Evolutionary conservation across 148 eudicot genomes (phyloP).

Genomic region (Chenopodium album): DNA sequence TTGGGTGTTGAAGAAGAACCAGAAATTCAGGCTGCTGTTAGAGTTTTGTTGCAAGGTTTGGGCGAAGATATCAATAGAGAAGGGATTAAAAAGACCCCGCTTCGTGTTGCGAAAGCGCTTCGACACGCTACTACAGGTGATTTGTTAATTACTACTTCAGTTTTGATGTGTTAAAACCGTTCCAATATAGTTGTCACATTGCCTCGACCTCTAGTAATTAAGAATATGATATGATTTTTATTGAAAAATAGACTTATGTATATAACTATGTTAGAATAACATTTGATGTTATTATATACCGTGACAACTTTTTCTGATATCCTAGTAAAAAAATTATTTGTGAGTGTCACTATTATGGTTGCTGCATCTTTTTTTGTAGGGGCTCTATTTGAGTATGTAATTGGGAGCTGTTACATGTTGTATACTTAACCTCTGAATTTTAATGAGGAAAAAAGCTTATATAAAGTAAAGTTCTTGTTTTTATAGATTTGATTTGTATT

Average conservation of each 20-base stretch:
- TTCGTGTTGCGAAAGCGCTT: conserved; percentile 92
- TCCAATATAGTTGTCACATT: too few relatives aligned
- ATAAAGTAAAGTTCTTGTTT: neutral
- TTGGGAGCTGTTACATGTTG: too few relatives aligned
- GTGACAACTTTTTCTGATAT: too few relatives aligned
- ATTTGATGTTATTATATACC: too few relatives aligned
- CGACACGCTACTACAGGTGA: conserved; percentile 79
- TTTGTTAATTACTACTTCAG: neutral
- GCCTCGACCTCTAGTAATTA: too few relatives aligned
- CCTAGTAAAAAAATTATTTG: too few relatives aligned
- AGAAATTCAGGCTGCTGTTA: conserved; percentile 79
- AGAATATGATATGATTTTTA: neutral
- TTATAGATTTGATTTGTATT: neutral
- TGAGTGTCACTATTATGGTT: neutral
- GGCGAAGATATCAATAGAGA: conserved; percentile 89
- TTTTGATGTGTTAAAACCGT: neutral
- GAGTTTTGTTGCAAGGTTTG: conserved; percentile 70
- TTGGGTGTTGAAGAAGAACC: conserved; percentile 39
- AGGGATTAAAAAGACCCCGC: conserved; percentile 77
- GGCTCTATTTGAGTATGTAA: too few relatives aligned
- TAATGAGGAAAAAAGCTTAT: too few relatives aligned
- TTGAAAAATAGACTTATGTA: too few relatives aligned
- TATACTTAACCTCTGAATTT: neutral
- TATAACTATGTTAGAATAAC: too few relatives aligned
- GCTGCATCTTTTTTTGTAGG: neutral